Conservation (phyloP, 345 rosid genomes). For the Trapa bicornis region DNA sequence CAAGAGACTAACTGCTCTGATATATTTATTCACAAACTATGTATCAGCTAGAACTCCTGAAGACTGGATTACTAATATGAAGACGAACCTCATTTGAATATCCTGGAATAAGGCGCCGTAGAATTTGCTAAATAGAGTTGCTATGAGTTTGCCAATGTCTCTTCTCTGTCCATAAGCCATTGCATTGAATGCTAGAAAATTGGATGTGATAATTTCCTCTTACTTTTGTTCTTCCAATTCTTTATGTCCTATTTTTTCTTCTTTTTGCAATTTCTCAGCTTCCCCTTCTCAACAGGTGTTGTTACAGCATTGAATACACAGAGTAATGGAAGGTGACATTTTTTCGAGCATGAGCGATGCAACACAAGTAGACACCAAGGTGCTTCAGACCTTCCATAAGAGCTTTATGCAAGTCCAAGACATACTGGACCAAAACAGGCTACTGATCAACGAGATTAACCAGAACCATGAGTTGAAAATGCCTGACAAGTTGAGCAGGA, state of each 20-base stretch:
- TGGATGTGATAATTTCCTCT: background rate
- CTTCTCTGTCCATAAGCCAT: background rate
- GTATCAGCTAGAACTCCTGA: no score
- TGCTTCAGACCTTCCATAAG: conserved; percentile 60
- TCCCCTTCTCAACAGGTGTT: conserved; percentile 6
- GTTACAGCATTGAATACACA: background rate
- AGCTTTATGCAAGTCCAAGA: conserved; percentile 71
- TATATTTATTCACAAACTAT: no score
- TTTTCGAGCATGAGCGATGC: conserved; percentile 48
- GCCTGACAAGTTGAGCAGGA: conserved; percentile 59
- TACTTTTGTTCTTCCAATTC: background rate
- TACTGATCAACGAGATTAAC: conserved; percentile 74
- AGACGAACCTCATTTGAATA: no score
- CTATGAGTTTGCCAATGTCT: no score
- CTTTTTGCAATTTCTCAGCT: background rate
- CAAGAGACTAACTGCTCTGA: no score
- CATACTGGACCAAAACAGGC: conserved; percentile 71
- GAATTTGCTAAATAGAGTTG: no score
- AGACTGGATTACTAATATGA: no score
- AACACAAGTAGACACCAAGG: conserved; percentile 42
- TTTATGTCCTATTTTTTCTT: background rate
- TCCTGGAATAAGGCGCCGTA: no score
- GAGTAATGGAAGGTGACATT: conserved; percentile 59
- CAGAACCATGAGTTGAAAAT: conserved; percentile 75
- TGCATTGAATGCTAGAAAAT: background rate